These are phyloP conservation scores for Oldenlandia corymbosa DNA, from an alignment of 257 asterid genomes.

Conservation along the genomic window DNA sequence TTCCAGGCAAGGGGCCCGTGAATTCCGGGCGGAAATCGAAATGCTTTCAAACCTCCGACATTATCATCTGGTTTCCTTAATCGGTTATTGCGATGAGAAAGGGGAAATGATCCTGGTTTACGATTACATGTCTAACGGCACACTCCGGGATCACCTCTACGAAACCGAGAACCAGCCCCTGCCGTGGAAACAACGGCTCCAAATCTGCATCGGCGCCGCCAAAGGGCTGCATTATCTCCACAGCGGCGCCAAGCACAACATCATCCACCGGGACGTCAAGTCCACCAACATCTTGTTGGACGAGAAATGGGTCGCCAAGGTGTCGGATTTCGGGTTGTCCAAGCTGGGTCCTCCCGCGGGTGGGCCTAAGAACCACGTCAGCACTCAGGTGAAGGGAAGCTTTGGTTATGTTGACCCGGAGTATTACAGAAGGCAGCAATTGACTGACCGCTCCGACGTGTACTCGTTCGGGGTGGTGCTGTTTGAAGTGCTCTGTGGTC, in stretches of 20 bases:
- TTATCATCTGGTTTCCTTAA: conserved; percentile 53
- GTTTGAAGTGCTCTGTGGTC: conserved; percentile 57
- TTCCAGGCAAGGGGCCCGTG: conserved; percentile 49
- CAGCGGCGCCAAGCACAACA: conserved; percentile 32
- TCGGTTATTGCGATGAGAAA: conserved; percentile 54
- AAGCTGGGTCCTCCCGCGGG: conserved; percentile 52
- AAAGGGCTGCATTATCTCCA: conserved; percentile 61
- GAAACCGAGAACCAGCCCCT: conserved; percentile 31
- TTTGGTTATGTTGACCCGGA: conserved; percentile 62
- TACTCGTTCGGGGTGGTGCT: conserved; percentile 65
- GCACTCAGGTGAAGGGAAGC: conserved; percentile 51
- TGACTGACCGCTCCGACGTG: conserved; percentile 57
- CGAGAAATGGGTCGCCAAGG: conserved; percentile 56
- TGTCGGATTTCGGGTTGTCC: conserved; percentile 64
- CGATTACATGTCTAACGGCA: conserved; percentile 60
- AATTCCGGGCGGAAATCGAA: conserved; percentile 57
- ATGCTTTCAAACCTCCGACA: conserved; percentile 60
- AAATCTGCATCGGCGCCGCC: conserved; percentile 58
- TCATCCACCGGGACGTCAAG: conserved; percentile 70
- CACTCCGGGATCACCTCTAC: conserved; percentile 48
- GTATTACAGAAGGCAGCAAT: conserved; percentile 36
- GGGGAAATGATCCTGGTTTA: conserved; percentile 68
- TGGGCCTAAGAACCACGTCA: conserved; percentile 38
- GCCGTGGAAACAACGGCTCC: conserved; percentile 51
- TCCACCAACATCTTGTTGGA: conserved; percentile 61